Percentiles rank a stretch among this genome's conserved stretches.
Conservation (phyloP, 768 basidiomycete species). For the Glaciozyma martinii region DNA sequence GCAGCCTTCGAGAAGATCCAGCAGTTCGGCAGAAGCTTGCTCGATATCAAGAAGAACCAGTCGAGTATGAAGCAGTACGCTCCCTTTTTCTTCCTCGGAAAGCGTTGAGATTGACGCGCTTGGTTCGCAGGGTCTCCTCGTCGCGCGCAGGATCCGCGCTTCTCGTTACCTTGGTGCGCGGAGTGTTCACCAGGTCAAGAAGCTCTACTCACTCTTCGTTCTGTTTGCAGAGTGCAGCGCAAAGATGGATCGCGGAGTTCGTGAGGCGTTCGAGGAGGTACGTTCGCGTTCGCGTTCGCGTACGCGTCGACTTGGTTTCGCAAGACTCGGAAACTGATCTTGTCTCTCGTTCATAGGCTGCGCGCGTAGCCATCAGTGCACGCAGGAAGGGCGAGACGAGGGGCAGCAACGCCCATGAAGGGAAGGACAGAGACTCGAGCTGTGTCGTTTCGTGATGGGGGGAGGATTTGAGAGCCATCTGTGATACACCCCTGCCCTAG, state of each 20-base stretch:
- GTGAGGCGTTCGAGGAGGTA: conserved; percentile 82
- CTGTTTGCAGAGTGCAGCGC: conserved; percentile 75
- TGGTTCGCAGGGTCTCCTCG: conserved; percentile 14
- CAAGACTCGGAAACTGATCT: too few relatives aligned
- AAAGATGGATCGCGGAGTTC: conserved; percentile 89
- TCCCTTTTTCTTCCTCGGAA: neutral
- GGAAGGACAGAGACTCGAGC: too few relatives aligned
- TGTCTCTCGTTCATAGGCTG: conserved; percentile 43
- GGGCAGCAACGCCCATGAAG: conserved; percentile 11
- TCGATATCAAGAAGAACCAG: conserved; percentile 58
- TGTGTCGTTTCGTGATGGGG: neutral
- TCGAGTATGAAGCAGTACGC: conserved; percentile 70
- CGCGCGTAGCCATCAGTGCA: conserved; percentile 68
- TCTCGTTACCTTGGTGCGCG: conserved; percentile 65
- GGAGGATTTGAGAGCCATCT: too few relatives aligned
- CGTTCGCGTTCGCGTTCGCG: too few relatives aligned
- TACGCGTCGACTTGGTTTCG: neutral
- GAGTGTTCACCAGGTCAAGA: neutral
- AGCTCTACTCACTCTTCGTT: neutral
- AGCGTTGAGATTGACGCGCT: neutral
- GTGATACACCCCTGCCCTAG: too few relatives aligned
- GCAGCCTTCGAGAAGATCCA: conserved; percentile 64
- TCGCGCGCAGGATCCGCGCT: conserved; percentile 39
- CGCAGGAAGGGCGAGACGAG: conserved; percentile 22
- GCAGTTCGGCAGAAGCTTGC: conserved; percentile 62